Percentiles rank a stretch among this genome's conserved stretches.
Conservation (phyloP, 73 alveolate genomes). For the Paraurostyla sp. region DNA sequence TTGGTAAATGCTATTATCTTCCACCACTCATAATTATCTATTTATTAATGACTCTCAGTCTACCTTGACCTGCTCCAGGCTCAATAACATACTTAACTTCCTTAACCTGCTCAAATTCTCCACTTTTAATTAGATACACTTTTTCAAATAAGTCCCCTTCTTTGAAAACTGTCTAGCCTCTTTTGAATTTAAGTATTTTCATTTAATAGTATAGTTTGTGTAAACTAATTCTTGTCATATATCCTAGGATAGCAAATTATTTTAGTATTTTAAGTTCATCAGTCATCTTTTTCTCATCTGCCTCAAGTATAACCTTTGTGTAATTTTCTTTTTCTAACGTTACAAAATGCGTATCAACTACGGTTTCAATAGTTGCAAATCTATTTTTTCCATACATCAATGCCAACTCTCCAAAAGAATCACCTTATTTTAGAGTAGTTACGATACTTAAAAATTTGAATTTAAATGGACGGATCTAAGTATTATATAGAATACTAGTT, state of each 20-base stretch:
- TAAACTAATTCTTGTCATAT: background rate
- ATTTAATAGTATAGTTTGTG: conserved; percentile 23
- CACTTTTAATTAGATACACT: conserved; percentile 26
- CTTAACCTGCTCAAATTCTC: conserved; percentile 20
- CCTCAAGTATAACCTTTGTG: background rate
- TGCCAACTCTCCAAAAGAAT: conserved; percentile 58
- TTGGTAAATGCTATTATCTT: too few species aligned
- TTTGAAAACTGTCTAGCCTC: conserved; percentile 22
- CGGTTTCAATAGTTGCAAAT: conserved; percentile 47
- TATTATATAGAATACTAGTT: background rate
- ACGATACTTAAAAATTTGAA: background rate
- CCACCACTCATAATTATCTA: background rate
- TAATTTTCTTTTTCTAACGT: conserved; percentile 20
- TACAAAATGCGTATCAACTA: background rate
- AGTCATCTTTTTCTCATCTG: background rate
- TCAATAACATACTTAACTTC: conserved; percentile 4
- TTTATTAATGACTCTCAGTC: background rate
- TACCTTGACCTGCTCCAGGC: background rate
- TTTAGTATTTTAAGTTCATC: conserved; percentile 2
- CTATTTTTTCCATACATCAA: background rate
- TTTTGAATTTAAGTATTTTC: background rate
- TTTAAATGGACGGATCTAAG: background rate
- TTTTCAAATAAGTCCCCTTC: conserved; percentile 22
- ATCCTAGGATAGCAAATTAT: background rate
- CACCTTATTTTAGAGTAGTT: conserved; percentile 14